These are phyloP conservation scores for Suhomyces terraborum DNA, from an alignment of 1,139 yeast genomes.

Conservation along the genomic window DNA sequence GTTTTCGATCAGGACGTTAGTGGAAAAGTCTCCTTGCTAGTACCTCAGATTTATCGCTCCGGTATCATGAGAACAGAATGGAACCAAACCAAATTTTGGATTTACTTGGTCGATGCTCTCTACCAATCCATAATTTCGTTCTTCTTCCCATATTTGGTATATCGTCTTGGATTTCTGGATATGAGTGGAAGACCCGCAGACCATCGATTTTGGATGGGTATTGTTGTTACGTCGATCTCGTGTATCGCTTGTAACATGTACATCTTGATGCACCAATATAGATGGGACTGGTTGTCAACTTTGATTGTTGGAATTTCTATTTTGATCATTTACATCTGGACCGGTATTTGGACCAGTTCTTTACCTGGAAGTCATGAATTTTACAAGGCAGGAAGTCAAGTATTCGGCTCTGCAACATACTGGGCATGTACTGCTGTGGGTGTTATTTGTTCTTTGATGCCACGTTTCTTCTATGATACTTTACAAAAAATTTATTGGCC, in stretches of 20 bases:
- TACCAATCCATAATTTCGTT: conserved; percentile 85
- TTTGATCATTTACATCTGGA: conserved; percentile 77
- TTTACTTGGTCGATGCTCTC: conserved; percentile 83
- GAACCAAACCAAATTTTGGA: conserved; percentile 76
- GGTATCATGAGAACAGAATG: conserved; percentile 87
- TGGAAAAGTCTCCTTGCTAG: conserved; percentile 75
- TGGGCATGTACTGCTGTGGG: conserved; percentile 87
- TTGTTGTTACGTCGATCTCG: conserved; percentile 75
- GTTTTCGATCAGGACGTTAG: conserved; percentile 91
- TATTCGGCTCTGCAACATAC: conserved; percentile 70
- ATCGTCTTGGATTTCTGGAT: conserved; percentile 57
- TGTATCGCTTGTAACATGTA: conserved; percentile 79
- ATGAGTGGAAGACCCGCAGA: conserved; percentile 67
- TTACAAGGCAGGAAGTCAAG: conserved; percentile 71
- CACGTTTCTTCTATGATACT: conserved; percentile 71
- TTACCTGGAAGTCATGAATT: conserved; percentile 59
- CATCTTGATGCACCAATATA: conserved; percentile 76
- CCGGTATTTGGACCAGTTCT: conserved; percentile 81
- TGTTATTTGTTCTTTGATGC: conserved; percentile 68
- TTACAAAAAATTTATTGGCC: conserved; percentile 67
- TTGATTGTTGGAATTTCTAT: conserved; percentile 65
- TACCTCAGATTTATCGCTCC: conserved; percentile 85
- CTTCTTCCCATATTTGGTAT: conserved; percentile 82
- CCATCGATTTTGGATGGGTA: conserved; percentile 87
- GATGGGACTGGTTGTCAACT: conserved; percentile 92